Evolutionary conservation across 2,329 filamentous ascomycete species (phyloP).

Genomic region (Hymenoscyphus linearis): DNA sequence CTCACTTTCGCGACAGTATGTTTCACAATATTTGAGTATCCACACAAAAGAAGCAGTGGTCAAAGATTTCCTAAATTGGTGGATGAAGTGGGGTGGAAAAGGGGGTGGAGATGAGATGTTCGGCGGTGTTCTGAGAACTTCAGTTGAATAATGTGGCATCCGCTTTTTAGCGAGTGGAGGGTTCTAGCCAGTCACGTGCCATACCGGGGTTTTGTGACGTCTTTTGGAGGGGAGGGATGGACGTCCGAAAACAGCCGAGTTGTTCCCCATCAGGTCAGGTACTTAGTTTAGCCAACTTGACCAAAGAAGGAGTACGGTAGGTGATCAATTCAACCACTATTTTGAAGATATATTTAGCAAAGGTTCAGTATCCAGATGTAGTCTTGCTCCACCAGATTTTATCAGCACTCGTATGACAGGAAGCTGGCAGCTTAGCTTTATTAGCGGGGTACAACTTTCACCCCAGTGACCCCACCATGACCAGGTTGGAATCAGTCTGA

Average conservation of each 20-base stretch:
- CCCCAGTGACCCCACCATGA: conserved; percentile 5
- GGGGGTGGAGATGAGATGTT: conserved; percentile 12
- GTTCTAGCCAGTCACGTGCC: neutral
- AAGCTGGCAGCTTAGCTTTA: neutral
- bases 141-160: conserved; percentile 10
- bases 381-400: neutral
- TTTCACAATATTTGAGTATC: neutral
- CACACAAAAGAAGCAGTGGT: neutral
- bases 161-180: neutral
- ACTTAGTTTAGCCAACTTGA: no score
- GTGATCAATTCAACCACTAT: no score
- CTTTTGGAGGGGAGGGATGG: no score
- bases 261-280: no score
- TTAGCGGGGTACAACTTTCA: neutral
- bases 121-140: conserved; percentile 14
- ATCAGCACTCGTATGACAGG: neutral
- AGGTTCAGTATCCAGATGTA: no score
- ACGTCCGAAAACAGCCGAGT: no score
- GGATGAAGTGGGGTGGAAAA: neutral
- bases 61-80: neutral
- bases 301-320: no score
- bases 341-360: no score
- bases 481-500: conserved; percentile 4
- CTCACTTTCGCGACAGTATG: neutral
- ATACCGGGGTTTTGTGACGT: neutral